Conservation (phyloP, 305 asterid species). For the Andrographis paniculata region DNA sequence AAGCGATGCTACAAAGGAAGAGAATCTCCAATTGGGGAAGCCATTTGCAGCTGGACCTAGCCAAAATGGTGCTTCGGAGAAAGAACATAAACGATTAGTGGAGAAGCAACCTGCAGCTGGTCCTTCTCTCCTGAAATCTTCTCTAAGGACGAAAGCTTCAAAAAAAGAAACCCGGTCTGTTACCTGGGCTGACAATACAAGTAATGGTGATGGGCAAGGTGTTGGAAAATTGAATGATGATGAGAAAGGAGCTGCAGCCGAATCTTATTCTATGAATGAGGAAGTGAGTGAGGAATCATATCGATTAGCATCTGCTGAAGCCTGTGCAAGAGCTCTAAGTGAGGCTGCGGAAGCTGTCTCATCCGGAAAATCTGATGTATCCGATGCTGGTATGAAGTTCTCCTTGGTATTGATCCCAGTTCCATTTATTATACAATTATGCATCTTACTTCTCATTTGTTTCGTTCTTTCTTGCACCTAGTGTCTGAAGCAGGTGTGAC, state of each 20-base stretch:
- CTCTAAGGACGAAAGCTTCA: constrained; percentile 52
- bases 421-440: constrained; percentile 17
- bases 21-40: no score
- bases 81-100: constrained; percentile 2
- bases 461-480: constrained; percentile 19
- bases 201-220: constrained; percentile 25
- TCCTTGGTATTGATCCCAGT: constrained; percentile 12
- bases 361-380: constrained; percentile 46
- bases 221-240: constrained; percentile 31
- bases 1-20: constrained; percentile 20
- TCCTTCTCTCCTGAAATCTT: constrained; percentile 39
- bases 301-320: constrained; percentile 72
- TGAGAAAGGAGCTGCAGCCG: constrained; percentile 19
- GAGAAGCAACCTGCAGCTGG: constrained; percentile 27
- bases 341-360: constrained; percentile 80
- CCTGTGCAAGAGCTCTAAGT: constrained; percentile 63
- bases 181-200: constrained; percentile 78
- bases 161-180: constrained; percentile 45
- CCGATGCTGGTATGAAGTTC: constrained; percentile 56
- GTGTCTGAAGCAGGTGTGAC: constrained; percentile 69
- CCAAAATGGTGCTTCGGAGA: no score
- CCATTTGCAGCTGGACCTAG: no score
- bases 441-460: constrained; percentile 20
- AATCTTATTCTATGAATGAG: constrained; percentile 21
- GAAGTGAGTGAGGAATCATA: constrained; percentile 31